Conservation (phyloP, 441 rosid species). For the Brassica balearica region DNA sequence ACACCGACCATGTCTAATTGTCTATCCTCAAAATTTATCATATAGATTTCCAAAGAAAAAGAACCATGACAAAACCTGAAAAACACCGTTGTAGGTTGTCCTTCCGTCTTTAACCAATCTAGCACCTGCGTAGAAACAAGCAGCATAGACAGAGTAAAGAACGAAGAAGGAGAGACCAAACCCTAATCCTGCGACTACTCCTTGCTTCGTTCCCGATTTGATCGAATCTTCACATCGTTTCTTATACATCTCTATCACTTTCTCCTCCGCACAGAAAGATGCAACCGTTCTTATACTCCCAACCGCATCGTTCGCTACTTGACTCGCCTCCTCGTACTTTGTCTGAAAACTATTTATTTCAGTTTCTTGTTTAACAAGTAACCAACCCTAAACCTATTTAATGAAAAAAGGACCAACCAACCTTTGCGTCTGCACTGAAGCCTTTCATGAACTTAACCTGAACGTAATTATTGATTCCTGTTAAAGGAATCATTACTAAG, state of each 20-base stretch:
- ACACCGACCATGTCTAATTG: neutral
- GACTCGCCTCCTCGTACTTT: constrained; percentile 66
- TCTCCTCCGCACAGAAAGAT: constrained; percentile 63
- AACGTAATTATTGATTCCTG: constrained; percentile 52
- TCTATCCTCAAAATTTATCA: neutral
- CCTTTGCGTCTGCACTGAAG: constrained; percentile 60
- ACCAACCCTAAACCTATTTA: constrained; percentile 1
- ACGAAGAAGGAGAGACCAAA: constrained; percentile 55
- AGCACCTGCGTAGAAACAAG: constrained; percentile 59
- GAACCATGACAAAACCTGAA: constrained; percentile 41
- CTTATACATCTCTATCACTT: constrained; percentile 56
- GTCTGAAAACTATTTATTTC: constrained; percentile 39
- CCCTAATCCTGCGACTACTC: constrained; percentile 56
- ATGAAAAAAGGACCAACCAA: constrained; percentile 9
- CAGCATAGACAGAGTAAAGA: constrained; percentile 51
- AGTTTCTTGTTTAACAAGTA: constrained; percentile 23
- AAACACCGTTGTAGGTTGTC: constrained; percentile 50
- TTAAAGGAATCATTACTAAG: constrained; percentile 56
- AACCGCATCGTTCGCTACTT: constrained; percentile 62
- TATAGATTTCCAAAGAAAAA: neutral
- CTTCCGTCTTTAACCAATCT: constrained; percentile 47
- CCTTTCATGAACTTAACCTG: constrained; percentile 58
- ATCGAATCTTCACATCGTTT: constrained; percentile 59
- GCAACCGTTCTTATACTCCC: constrained; percentile 66
- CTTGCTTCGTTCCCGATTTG: constrained; percentile 55